Evolutionary conservation across 1,284 basidiomycete genomes (phyloP).

Genomic region (Fomes fomentarius): DNA sequence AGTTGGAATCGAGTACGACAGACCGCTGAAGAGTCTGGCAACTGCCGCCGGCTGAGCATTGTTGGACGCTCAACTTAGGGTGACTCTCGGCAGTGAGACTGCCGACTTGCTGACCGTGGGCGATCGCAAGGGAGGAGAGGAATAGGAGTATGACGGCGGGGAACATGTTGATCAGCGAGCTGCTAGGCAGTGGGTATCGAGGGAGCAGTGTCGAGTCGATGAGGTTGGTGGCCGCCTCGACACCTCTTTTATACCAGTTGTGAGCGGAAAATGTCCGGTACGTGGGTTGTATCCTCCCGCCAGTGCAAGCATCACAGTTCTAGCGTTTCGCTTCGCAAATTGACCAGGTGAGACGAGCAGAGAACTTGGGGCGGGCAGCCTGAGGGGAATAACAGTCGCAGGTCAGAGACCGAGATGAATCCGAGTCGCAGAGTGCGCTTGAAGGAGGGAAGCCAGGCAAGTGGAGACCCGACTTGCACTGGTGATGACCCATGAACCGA

Average conservation of each 20-base stretch:
- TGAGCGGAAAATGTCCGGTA: slow-evolving; percentile 17
- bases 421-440: slow-evolving; percentile 5
- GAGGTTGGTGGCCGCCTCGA: slow-evolving; percentile 1
- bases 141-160: slow-evolving; percentile 28
- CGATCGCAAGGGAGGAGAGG: slow-evolving; percentile 31
- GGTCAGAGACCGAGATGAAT: slow-evolving; percentile 12
- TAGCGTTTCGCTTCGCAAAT: slow-evolving; percentile 1
- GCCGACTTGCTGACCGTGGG: slow-evolving; percentile 37
- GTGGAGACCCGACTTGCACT: background rate
- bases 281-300: background rate
- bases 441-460: background rate
- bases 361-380: background rate
- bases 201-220: slow-evolving; percentile 22
- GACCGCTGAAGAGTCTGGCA: slow-evolving; percentile 31
- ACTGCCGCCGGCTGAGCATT: slow-evolving; percentile 29
- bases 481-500: slow-evolving; percentile 8
- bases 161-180: slow-evolving; percentile 29
- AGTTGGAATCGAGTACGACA: slow-evolving; percentile 41
- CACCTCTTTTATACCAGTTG: slow-evolving; percentile 12
- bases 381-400: background rate
- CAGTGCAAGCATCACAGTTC: background rate
- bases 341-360: background rate
- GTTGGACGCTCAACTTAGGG: slow-evolving; percentile 34
- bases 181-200: slow-evolving; percentile 7
- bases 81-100: slow-evolving; percentile 39